Evolutionary conservation across 495 filamentous ascomycete genomes (phyloP).

Genomic region (Xylaria cubensis): DNA sequence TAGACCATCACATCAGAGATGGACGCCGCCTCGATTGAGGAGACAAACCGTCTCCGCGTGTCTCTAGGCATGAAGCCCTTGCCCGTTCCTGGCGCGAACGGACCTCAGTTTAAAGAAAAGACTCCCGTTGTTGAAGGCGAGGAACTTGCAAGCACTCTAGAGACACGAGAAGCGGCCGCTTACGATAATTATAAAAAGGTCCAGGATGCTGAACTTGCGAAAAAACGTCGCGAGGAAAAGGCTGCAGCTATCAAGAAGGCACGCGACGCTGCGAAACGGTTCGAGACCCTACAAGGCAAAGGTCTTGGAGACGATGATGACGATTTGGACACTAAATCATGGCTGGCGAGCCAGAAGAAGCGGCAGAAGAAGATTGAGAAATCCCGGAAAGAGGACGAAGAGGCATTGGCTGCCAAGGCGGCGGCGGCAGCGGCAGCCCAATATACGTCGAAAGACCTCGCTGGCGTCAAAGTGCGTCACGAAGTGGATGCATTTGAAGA

Average conservation of each 20-base stretch:
- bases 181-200: conserved; percentile 67
- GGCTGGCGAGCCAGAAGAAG: conserved; percentile 88
- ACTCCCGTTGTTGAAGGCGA: conserved; percentile 48
- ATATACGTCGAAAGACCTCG: conserved; percentile 84
- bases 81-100: conserved; percentile 73
- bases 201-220: conserved; percentile 64
- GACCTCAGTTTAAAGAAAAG: conserved; percentile 43
- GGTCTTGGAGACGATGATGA: conserved; percentile 75
- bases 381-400: conserved; percentile 73
- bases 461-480: conserved; percentile 90
- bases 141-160: conserved; percentile 75
- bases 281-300: conserved; percentile 75
- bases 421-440: conserved; percentile 56
- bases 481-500: conserved; percentile 78
- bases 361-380: conserved; percentile 87
- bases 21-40: conserved; percentile 88
- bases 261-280: conserved; percentile 79
- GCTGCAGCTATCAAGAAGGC: conserved; percentile 84
- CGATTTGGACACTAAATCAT: conserved; percentile 80
- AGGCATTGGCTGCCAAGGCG: conserved; percentile 62
- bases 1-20: conserved; percentile 49
- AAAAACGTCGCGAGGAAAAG: conserved; percentile 77
- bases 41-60: conserved; percentile 90
- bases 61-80: conserved; percentile 91
- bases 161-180: conserved; percentile 77